phyloP scores from a whole-genome alignment of 805 yeast genomes.

The Kurtzmaniella cleridarum region DNA sequence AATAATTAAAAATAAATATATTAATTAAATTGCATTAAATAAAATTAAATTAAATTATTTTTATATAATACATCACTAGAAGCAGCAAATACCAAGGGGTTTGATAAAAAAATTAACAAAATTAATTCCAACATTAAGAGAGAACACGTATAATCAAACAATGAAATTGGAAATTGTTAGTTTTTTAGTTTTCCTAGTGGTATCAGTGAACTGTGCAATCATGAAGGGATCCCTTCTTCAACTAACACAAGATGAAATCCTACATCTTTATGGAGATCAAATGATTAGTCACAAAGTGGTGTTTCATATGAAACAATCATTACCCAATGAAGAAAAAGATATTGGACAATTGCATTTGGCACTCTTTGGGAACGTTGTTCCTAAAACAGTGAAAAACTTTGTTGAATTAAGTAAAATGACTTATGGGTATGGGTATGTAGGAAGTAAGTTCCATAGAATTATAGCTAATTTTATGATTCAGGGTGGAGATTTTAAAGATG shows the following conservation, averaged over 20 bases:
- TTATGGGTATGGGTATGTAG: slow-evolving; percentile 57
- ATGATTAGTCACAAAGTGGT: slow-evolving; percentile 41
- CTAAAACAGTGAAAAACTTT: slow-evolving; percentile 38
- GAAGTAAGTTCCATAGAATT: slow-evolving; percentile 47
- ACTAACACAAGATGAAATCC: slow-evolving; percentile 11
- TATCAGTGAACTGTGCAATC: not conserved
- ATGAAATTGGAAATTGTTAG: not conserved
- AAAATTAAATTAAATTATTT: too few species aligned
- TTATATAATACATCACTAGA: too few species aligned
- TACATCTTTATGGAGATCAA: slow-evolving; percentile 37
- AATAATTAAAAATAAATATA: too few species aligned
- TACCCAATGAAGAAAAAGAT: slow-evolving; percentile 7
- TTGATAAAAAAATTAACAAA: too few species aligned
- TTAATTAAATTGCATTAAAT: too few species aligned
- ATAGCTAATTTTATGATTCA: slow-evolving; percentile 34
- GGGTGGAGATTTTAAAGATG: slow-evolving; percentile 28
- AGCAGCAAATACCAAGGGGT: too few species aligned
- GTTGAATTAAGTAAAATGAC: slow-evolving; percentile 23
- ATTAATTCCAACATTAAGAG: too few species aligned
- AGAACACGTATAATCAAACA: too few species aligned
- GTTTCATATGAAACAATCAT: slow-evolving; percentile 33
- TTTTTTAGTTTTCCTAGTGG: not conserved
- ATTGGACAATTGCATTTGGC: slow-evolving; percentile 51
- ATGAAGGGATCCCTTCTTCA: not conserved
- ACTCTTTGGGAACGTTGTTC: slow-evolving; percentile 60